Evolutionary conservation across 805 yeast species (phyloP).

Genomic region (Candida ulmi): DNA sequence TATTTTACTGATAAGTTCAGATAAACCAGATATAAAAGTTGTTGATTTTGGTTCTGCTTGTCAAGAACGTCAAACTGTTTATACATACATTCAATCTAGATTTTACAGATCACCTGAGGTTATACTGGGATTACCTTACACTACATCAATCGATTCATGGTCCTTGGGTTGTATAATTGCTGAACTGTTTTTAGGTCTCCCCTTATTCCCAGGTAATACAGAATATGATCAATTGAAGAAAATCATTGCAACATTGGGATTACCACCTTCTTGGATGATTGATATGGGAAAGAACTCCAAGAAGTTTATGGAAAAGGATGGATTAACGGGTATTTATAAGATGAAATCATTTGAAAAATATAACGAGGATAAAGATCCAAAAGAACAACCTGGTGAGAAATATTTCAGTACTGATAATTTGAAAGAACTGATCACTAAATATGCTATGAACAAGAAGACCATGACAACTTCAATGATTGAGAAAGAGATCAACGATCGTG

Average conservation of each 20-base stretch:
- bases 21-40: slow-evolving; percentile 66
- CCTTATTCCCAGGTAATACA: slow-evolving; percentile 90
- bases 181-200: slow-evolving; percentile 85
- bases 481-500: slow-evolving; percentile 68
- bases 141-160: slow-evolving; percentile 96
- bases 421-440: slow-evolving; percentile 70
- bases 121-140: slow-evolving; percentile 83
- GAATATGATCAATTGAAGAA: slow-evolving; percentile 87
- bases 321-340: slow-evolving; percentile 10
- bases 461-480: slow-evolving; percentile 46
- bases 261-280: slow-evolving; percentile 94
- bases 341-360: slow-evolving; percentile 38
- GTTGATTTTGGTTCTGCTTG: slow-evolving; percentile 97
- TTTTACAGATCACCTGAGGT: slow-evolving; percentile 96
- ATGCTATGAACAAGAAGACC: slow-evolving; percentile 58
- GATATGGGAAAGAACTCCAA: slow-evolving; percentile 87
- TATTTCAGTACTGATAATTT: slow-evolving; percentile 67
- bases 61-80: slow-evolving; percentile 82
- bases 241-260: slow-evolving; percentile 75
- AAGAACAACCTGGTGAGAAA: slow-evolving; percentile 78
- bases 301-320: slow-evolving; percentile 42
- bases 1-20: slow-evolving; percentile 72
- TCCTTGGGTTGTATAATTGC: slow-evolving; percentile 91
- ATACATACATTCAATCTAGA: slow-evolving; percentile 88
- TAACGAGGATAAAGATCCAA: slow-evolving; percentile 44